These are phyloP conservation scores for Rhodotorula mucilaginosa DNA, from an alignment of 1,284 basidiomycete genomes.

Conservation along the genomic window DNA sequence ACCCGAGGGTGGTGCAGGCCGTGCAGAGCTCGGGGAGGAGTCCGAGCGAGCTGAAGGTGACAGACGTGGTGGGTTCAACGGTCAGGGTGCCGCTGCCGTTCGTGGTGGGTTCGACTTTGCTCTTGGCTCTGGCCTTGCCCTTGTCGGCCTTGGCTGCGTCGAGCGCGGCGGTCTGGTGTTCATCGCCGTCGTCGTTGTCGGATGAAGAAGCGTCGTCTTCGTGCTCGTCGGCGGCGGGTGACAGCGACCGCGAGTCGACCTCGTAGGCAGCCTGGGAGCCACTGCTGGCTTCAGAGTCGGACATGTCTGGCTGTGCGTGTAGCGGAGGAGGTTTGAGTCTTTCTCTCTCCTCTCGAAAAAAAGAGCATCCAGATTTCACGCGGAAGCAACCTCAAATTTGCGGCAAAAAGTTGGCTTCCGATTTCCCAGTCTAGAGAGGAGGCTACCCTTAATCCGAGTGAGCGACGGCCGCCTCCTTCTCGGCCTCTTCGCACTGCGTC, in stretches of 20 bases:
- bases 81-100: constrained; percentile 2
- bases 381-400: too few relatives aligned
- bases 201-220: neutral
- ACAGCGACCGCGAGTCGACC: constrained; percentile 2
- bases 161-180: neutral
- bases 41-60: constrained; percentile 64
- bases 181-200: neutral
- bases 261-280: neutral
- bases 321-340: neutral
- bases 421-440: neutral
- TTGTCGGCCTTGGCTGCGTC: too few relatives aligned
- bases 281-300: constrained; percentile 16
- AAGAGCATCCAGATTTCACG: too few relatives aligned
- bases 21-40: constrained; percentile 85
- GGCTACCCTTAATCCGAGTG: neutral
- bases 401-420: too few relatives aligned
- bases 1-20: constrained; percentile 78
- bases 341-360: too few relatives aligned
- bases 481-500: neutral
- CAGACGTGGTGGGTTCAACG: constrained; percentile 10
- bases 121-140: neutral
- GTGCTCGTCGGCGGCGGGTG: neutral
- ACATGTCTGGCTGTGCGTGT: constrained; percentile 2
- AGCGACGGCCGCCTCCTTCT: neutral
- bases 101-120: neutral